Percentiles rank a stretch among this genome's conserved stretches.
Evolutionary conservation across 129 eudicot genomes (phyloP).

Genomic region (Flaveria sonorensis): DNA sequence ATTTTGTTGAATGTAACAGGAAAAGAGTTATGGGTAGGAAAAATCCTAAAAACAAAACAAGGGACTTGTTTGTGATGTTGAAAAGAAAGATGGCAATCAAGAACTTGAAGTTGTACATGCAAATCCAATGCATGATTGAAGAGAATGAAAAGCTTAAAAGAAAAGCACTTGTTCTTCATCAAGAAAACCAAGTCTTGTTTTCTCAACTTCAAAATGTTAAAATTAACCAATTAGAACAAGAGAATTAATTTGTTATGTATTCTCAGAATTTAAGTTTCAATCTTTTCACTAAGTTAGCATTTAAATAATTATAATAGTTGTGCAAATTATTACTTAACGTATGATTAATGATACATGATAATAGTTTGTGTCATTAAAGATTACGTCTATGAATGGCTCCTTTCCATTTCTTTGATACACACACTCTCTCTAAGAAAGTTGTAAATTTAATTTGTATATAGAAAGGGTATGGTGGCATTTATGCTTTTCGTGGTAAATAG

Average conservation of each 20-base stretch:
- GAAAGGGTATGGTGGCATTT: too few species aligned
- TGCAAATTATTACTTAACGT: too few species aligned
- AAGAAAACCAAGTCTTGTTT: slow-evolving; percentile 56
- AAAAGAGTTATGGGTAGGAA: slow-evolving; percentile 26
- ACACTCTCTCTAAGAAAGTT: not conserved
- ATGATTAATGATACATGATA: too few species aligned
- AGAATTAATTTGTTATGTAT: slow-evolving; percentile 2
- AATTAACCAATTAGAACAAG: slow-evolving; percentile 5
- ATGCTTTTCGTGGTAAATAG: too few species aligned
- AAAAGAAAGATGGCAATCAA: slow-evolving; percentile 49
- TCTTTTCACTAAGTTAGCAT: too few species aligned
- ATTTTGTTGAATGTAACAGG: slow-evolving; percentile 32
- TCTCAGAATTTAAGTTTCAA: slow-evolving; percentile 19
- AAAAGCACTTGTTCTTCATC: slow-evolving; percentile 54
- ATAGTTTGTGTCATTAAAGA: too few species aligned
- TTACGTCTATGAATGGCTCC: too few species aligned
- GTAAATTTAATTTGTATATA: too few species aligned
- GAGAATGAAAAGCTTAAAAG: slow-evolving; percentile 63
- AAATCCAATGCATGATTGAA: slow-evolving; percentile 57
- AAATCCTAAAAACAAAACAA: slow-evolving; percentile 21
- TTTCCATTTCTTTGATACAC: too few species aligned
- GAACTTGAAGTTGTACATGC: slow-evolving; percentile 57
- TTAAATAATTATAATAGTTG: too few species aligned
- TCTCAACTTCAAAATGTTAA: slow-evolving; percentile 46
- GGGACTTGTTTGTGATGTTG: slow-evolving; percentile 32